Base-by-base conservation (phyloP, 768 basidiomycete species). In the Rhizopogon vesiculosus region DNA sequence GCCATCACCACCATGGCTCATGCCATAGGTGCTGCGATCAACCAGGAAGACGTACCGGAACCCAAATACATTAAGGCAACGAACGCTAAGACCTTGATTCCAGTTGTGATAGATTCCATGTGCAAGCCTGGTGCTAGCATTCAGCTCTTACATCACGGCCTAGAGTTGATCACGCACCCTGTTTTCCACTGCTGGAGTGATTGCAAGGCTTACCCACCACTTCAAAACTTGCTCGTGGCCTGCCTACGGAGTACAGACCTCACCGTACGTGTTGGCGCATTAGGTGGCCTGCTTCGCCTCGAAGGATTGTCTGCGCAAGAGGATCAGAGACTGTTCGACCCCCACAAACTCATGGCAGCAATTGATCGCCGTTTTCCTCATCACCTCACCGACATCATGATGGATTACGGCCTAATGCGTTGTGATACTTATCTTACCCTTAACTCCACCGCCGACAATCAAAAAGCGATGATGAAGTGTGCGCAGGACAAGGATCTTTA, bases 181-280 rank as follows among this genome's bases (percentile, higher is more conserved):
- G 76, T 78, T 0, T 63, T 78, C 16, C 74, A 83, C 56, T 79
- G 74, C 46, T 63, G 76, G 16, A 64, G 72, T 25, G 74, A 78
- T 0, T 81, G 75, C 66, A 69, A 76, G 53, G 69, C 70, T 0
- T 73, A 75, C 33, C 77, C 78, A 1, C 64, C 74, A 1, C 68
- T 79, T 51, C 66, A 78, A 13, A 71, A 73, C n/a, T 76, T 83
- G 51, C 71, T 87, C 15, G 77, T 84, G 18, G 79, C 84, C 0
- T 78, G 77, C 25, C 66, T 86, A 33, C 77, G 83, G 42, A 79
- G 79, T 66, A 70, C 71, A 35, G 83, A 86, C 63, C 77, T 84
- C 68, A 72, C 75, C 35, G 74, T 69, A 3, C 79, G 84, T 5
- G 79, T 75, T 62, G 67, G 67, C 1, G 84, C 79, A 13, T 73